phyloP scores from a whole-genome alignment of 2,329 filamentous ascomycete species.

The Catunica adiposa region DNA sequence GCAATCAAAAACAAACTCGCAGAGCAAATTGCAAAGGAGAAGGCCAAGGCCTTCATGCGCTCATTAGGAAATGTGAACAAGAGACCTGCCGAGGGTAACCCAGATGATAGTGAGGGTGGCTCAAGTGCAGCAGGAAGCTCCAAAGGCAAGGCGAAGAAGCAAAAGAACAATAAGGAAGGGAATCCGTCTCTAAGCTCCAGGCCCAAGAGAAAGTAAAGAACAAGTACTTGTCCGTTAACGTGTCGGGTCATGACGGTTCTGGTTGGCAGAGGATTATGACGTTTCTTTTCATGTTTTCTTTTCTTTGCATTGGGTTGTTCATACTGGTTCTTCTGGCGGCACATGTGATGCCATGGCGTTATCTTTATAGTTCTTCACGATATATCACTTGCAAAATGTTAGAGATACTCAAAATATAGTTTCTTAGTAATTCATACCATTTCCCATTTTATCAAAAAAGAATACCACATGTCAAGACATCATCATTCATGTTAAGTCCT shows the following conservation, averaged over 20 bases:
- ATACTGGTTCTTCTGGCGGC: neutral
- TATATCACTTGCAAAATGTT: neutral
- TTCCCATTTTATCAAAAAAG: too few relatives aligned
- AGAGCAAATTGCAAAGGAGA: constrained; percentile 40
- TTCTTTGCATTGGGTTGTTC: neutral
- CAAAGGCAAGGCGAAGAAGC: constrained; percentile 7
- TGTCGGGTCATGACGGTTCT: too few relatives aligned
- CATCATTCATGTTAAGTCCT: too few relatives aligned
- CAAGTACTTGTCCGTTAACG: neutral
- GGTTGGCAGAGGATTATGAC: too few relatives aligned
- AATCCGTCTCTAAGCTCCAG: constrained; percentile 5
- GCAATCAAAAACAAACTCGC: constrained; percentile 34
- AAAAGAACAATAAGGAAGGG: constrained; percentile 6
- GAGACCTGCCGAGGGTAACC: constrained; percentile 16
- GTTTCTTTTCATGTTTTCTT: neutral
- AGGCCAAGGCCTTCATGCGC: constrained; percentile 34
- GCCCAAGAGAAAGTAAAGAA: constrained; percentile 1
- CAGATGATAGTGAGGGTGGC: constrained; percentile 5
- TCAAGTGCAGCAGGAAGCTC: neutral
- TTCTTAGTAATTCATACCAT: too few relatives aligned
- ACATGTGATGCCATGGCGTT: neutral
- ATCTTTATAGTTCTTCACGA: neutral
- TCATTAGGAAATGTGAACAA: constrained; percentile 26
- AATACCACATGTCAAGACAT: too few relatives aligned
- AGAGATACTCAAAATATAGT: neutral